A percentile compares a stretch with the other conserved stretches of the same genome.
Evolutionary conservation across 75 land plant genomes (phyloP).

Genomic region (Pseudotsuga menziesii): DNA sequence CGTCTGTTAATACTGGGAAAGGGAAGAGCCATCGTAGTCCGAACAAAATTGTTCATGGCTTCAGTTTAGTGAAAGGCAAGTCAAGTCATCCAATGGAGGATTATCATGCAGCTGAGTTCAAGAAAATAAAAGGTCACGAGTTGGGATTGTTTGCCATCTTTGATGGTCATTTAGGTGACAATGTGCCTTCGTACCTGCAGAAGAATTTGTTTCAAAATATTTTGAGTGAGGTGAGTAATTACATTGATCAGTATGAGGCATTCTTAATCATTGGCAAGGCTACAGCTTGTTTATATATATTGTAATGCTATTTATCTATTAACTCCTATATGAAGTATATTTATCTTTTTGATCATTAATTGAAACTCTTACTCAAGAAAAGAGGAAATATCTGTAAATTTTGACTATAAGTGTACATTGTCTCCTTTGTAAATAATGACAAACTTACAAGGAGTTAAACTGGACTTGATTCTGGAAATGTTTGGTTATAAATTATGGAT

Average conservation of each 20-base stretch:
- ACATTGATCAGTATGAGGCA: neutral
- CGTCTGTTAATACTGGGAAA: conserved; percentile 17
- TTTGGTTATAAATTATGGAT: no score
- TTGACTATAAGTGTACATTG: neutral
- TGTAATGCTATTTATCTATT: neutral
- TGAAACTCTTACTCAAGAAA: neutral
- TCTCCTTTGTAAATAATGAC: neutral
- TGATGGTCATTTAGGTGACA: conserved; percentile 65
- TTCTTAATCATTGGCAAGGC: neutral
- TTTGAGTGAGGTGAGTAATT: conserved; percentile 47
- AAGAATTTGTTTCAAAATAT: conserved; percentile 61
- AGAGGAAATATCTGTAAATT: neutral
- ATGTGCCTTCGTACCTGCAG: conserved; percentile 54
- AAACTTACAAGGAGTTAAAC: no score
- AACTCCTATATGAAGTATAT: neutral
- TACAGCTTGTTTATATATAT: neutral
- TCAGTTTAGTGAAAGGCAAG: conserved; percentile 34
- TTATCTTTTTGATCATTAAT: neutral
- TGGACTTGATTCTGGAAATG: no score
- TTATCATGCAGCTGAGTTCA: conserved; percentile 34
- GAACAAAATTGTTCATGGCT: conserved; percentile 27
- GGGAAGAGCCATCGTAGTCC: conserved; percentile 17
- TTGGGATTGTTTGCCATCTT: conserved; percentile 75
- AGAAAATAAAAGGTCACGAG: conserved; percentile 22
- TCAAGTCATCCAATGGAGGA: conserved; percentile 48